Percentiles rank a stretch among this genome's conserved stretches.
These are phyloP conservation scores for Lasiosphaeria miniovina DNA, from an alignment of 495 filamentous ascomycete species.

Conservation along the genomic window DNA sequence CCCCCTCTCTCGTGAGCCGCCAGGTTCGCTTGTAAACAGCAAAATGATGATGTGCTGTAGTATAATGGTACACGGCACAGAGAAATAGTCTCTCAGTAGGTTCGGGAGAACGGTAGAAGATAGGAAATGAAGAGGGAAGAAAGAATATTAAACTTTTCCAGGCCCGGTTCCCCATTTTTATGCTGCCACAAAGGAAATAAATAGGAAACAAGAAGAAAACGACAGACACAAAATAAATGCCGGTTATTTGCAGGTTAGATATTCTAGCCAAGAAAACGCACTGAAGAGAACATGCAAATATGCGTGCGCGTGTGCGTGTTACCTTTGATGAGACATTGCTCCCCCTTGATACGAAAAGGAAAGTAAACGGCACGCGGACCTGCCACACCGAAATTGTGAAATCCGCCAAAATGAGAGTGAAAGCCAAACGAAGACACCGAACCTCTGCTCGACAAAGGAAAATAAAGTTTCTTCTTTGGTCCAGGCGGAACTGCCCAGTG, in stretches of 20 bases:
- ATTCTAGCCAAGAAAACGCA: not conserved
- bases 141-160: constrained; percentile 10
- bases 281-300: constrained; percentile 1
- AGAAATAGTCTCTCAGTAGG: not conserved
- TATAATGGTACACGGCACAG: not conserved
- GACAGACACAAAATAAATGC: not conserved
- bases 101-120: too few relatives aligned
- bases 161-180: constrained; percentile 9
- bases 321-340: not conserved
- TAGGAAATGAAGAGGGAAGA: not conserved
- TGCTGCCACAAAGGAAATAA: constrained; percentile 13
- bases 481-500: not conserved
- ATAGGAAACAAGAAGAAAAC: not conserved
- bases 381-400: not conserved
- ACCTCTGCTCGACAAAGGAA: not conserved
- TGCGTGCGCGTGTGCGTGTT: not conserved
- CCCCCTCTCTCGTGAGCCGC: too few relatives aligned
- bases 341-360: not conserved
- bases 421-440: too few relatives aligned
- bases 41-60: too few relatives aligned
- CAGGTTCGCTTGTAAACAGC: too few relatives aligned
- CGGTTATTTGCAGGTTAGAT: not conserved
- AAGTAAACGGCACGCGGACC: not conserved
- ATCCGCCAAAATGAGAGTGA: too few relatives aligned
- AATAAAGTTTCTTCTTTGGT: not conserved